Percentiles rank a stretch among this genome's conserved stretches.
Evolutionary conservation across 78 protist species (phyloP).

Genomic region (Polysphondylium violaceum): DNA sequence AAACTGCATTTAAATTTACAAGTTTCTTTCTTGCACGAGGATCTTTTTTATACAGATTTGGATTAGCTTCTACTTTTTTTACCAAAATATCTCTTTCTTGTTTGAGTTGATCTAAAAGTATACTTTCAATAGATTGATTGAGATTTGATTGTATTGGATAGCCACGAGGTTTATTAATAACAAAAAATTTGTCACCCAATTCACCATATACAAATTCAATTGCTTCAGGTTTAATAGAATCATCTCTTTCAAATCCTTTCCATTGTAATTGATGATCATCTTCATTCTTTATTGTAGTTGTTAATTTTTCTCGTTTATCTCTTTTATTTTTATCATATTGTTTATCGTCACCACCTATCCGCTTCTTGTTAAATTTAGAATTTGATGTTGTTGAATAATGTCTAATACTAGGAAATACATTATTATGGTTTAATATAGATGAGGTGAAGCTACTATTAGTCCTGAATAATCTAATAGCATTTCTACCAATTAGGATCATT

Average conservation of each 20-base stretch:
- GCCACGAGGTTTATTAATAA: conserved; percentile 40
- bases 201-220: conserved; percentile 24
- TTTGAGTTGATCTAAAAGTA: background rate
- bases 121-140: conserved; percentile 16
- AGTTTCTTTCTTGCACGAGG: background rate
- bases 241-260: background rate
- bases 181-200: conserved; percentile 52
- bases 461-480: no score
- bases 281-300: no score
- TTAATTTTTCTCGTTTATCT: no score
- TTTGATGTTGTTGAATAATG: no score
- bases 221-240: background rate
- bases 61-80: background rate
- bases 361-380: no score
- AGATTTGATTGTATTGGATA: conserved; percentile 46
- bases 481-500: no score
- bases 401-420: no score
- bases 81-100: background rate
- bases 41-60: background rate
- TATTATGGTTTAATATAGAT: no score
- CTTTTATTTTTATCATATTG: no score
- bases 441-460: no score
- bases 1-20: background rate
- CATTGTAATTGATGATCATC: no score
- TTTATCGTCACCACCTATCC: no score